A percentile compares a stretch with the other conserved stretches of the same genome.
These are phyloP conservation scores for Speleostelium caveatum DNA, from an alignment of 78 protist species.

Conservation along the genomic window DNA sequence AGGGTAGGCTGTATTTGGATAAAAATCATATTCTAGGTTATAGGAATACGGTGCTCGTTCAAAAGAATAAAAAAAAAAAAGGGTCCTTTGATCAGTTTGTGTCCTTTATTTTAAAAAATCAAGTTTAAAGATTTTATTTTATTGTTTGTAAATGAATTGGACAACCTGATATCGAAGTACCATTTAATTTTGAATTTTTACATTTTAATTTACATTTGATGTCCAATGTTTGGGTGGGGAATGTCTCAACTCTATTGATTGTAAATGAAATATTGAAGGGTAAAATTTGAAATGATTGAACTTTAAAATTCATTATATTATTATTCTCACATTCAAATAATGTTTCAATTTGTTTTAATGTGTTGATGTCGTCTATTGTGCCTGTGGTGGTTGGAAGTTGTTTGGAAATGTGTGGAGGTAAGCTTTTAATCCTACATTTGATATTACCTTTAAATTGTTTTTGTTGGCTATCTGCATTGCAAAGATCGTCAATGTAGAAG, in stretches of 20 bases:
- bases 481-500: conserved; percentile 2
- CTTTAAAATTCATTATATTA: too few relatives aligned
- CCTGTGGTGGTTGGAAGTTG: not conserved
- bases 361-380: not conserved
- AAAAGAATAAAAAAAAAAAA: too few relatives aligned
- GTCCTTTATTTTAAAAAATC: too few relatives aligned
- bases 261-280: not conserved
- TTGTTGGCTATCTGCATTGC: not conserved
- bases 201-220: conserved; percentile 12
- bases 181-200: not conserved
- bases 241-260: too few relatives aligned
- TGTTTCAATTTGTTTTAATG: not conserved
- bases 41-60: too few relatives aligned
- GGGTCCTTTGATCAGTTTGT: too few relatives aligned
- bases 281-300: not conserved
- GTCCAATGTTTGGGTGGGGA: not conserved
- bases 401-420: not conserved
- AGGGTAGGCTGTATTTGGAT: too few relatives aligned
- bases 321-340: too few relatives aligned
- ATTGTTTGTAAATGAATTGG: conserved; percentile 8
- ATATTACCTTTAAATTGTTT: conserved; percentile 14
- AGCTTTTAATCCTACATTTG: conserved; percentile 10
- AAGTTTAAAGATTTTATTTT: too few relatives aligned
- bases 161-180: conserved; percentile 27
- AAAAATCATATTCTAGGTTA: too few relatives aligned